Evolutionary conservation across 164 flowering plant species (phyloP), one percentile per base, ranked within the genome.

Genomic region (Warburgia ugandensis): DNA sequence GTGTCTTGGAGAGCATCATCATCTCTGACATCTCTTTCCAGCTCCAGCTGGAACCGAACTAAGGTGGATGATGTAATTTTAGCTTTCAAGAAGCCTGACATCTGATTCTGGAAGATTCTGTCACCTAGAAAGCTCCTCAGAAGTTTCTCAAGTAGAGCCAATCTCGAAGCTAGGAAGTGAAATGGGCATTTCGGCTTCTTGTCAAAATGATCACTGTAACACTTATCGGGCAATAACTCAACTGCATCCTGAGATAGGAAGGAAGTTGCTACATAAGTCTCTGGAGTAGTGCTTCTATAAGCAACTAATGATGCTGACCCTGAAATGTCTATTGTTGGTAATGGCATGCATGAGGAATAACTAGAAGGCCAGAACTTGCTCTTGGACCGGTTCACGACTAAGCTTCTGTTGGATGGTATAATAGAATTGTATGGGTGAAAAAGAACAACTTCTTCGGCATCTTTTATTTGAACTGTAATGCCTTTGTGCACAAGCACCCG

Each of bases 401-500:
- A 8, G 53, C 60, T 68, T 59, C 51, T 36, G 47, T 71, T 75
- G 20, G 42, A 19, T 1, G 61, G 49, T 2, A 60, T 54, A 32
- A 60, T 60, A 43, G 52, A 52, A 52, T 68, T 48, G 33, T 66
- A 70, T 7, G 71, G 27, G 33, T 78, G 68, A 54, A 65, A 60
- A 10, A 78, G 44, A 31, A 80, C 71, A 37, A 80, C 65, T 65
- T 66, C 77, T 52, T 56, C 64, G 30, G 87, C 86, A 28, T 71
- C 64, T 36, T 51, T 48, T 2, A 84, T 71, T 68, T 71, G 68
- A 13, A 82, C 61, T 5, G 75, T 68, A 31, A 82, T 79, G 56
- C 91, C 95, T 75, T 86, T 82, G 38, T 83, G 70, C 40, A 83
- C 88, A 54, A 72, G 72, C 27, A 86, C 17, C 22, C 77, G 71